Percentiles rank a stretch among this genome's conserved stretches.
phyloP scores from a whole-genome alignment of 345 rosid species.

The Melaleuca quinquenervia region DNA sequence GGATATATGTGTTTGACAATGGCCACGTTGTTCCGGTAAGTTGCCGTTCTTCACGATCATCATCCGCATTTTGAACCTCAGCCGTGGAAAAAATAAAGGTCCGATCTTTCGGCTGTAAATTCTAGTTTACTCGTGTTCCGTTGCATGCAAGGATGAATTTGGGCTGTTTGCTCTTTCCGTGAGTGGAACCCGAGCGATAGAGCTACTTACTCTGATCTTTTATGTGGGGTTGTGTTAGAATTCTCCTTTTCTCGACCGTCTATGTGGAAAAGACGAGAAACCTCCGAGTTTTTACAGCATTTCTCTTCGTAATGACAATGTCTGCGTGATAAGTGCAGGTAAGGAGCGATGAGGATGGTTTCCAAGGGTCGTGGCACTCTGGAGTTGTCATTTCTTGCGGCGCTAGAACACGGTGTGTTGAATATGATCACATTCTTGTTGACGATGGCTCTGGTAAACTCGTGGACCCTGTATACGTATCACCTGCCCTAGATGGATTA shows the following conservation, averaged over 20 bases:
- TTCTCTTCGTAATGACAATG: not conserved
- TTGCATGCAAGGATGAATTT: not conserved
- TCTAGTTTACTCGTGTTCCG: not conserved
- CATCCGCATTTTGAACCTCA: not conserved
- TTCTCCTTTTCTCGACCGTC: not conserved
- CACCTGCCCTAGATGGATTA: slow-evolving; percentile 19
- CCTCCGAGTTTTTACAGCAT: not conserved
- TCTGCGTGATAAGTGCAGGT: slow-evolving; percentile 20
- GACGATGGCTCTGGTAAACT: slow-evolving; percentile 25
- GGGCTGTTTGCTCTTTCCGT: not conserved
- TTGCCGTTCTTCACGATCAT: not conserved
- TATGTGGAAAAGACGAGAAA: not conserved
- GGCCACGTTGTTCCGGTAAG: not conserved
- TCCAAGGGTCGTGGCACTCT: slow-evolving; percentile 67
- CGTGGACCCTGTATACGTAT: slow-evolving; percentile 29
- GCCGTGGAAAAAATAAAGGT: not conserved
- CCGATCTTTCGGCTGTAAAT: not conserved
- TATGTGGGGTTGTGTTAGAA: not conserved
- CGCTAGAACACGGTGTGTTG: slow-evolving; percentile 8
- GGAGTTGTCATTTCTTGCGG: slow-evolving; percentile 29
- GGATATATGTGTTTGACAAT: not conserved
- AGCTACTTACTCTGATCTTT: not conserved
- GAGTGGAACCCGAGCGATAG: not conserved
- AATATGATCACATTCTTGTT: slow-evolving; percentile 43
- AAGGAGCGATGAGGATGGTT: slow-evolving; percentile 65